These are phyloP conservation scores for Aspergillus nomiae DNA, from an alignment of 2,329 filamentous ascomycete genomes.

Conservation along the genomic window DNA sequence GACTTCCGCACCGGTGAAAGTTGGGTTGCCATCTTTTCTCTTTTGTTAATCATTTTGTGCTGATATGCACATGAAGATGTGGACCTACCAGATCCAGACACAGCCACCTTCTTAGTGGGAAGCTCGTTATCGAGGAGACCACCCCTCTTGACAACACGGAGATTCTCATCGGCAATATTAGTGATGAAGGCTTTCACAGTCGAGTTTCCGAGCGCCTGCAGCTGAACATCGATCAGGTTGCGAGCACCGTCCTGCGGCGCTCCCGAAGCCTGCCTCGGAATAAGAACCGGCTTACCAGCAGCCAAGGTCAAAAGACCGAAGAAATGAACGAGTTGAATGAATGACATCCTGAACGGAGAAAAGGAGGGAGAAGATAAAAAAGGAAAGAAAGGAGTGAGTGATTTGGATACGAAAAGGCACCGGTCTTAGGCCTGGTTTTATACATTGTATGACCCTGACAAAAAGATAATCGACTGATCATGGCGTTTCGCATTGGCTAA, in stretches of 20 bases:
- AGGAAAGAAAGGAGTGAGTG: conserved; percentile 7
- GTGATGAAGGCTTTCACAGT: conserved; percentile 16
- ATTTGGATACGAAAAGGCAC: background rate
- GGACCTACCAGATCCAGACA: conserved; percentile 13
- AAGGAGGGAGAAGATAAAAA: background rate
- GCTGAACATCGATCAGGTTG: conserved; percentile 11
- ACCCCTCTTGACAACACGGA: conserved; percentile 17
- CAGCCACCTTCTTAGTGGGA: conserved; percentile 17
- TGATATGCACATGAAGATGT: background rate
- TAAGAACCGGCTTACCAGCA: conserved; percentile 21
- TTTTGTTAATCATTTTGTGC: background rate
- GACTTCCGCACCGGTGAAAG: conserved; percentile 15
- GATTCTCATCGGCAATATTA: conserved; percentile 10
- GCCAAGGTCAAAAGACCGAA: conserved; percentile 17
- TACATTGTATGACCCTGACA: background rate
- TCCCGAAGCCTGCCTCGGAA: conserved; percentile 15
- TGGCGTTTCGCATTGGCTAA: background rate
- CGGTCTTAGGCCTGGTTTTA: background rate
- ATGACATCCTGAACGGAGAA: conserved; percentile 13
- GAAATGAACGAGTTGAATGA: conserved; percentile 16
- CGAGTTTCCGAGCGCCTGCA: conserved; percentile 16
- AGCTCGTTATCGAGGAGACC: conserved; percentile 15
- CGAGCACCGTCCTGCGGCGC: conserved; percentile 15
- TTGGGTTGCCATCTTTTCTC: conserved; percentile 6
- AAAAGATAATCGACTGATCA: background rate